Conservation (phyloP, 2,329 filamentous ascomycete genomes). For the Hypoxylon sp. region DNA sequence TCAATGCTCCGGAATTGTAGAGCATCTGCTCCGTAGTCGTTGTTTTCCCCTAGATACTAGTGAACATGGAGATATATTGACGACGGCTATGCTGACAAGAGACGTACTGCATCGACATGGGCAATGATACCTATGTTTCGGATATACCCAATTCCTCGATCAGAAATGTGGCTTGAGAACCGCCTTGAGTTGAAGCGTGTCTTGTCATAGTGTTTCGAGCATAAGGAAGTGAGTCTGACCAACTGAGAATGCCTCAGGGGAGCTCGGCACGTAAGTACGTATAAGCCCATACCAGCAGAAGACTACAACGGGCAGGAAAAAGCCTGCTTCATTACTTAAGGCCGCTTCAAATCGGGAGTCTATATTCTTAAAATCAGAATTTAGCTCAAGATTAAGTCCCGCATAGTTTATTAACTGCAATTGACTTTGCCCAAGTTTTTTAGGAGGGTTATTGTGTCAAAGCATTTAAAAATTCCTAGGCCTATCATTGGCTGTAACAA, state of each 20-base stretch:
- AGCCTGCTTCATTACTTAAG: constrained; percentile 26
- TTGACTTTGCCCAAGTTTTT: too few species aligned
- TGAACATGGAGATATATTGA: constrained; percentile 34
- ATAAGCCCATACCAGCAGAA: constrained; percentile 50
- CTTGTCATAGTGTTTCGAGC: constrained; percentile 31
- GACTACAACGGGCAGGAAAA: constrained; percentile 18
- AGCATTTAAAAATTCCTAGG: too few species aligned
- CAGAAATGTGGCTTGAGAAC: constrained; percentile 38
- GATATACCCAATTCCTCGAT: constrained; percentile 72
- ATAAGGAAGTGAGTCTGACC: constrained; percentile 39
- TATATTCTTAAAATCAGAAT: constrained; percentile 2
- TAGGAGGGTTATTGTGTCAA: too few species aligned
- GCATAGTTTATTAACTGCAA: background rate
- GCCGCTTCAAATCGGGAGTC: background rate
- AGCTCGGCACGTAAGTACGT: constrained; percentile 48
- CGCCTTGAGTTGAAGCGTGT: constrained; percentile 33
- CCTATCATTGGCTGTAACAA: too few species aligned
- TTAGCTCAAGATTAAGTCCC: background rate
- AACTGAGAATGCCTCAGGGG: constrained; percentile 47
- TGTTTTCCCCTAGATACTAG: constrained; percentile 80
- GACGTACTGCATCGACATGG: constrained; percentile 89
- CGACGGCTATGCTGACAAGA: background rate
- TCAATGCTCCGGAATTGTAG: constrained; percentile 92
- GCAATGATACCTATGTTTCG: constrained; percentile 99
- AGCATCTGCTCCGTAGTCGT: constrained; percentile 99